These are phyloP conservation scores for Silene noctiflora DNA, from an alignment of 179 eudicot species.

Conservation along the genomic window DNA sequence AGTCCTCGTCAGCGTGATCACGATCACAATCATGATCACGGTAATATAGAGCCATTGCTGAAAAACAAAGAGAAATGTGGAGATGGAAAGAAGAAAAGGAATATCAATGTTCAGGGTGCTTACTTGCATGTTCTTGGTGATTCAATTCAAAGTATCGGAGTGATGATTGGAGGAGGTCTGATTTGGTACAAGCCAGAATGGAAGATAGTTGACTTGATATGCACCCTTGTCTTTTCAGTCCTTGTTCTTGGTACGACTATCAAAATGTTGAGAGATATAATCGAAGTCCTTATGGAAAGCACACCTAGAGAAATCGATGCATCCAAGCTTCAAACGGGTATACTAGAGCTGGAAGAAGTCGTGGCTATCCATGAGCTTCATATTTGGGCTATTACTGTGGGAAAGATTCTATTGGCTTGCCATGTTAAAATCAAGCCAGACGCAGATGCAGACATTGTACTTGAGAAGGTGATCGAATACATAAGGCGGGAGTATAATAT, in stretches of 20 bases:
- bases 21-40: conserved; percentile 29
- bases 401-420: conserved; percentile 80
- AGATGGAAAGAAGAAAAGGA: conserved; percentile 41
- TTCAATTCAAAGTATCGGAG: conserved; percentile 85
- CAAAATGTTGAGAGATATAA: conserved; percentile 70
- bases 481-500: conserved; percentile 77
- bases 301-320: conserved; percentile 95
- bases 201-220: conserved; percentile 79
- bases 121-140: conserved; percentile 93
- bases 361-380: conserved; percentile 88
- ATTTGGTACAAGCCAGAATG: conserved; percentile 89
- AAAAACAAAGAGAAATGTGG: conserved; percentile 22
- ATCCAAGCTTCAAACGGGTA: conserved; percentile 64
- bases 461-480: conserved; percentile 71
- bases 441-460: conserved; percentile 68
- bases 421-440: conserved; percentile 73
- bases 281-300: conserved; percentile 94
- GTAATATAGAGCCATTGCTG: conserved; percentile 47
- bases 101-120: conserved; percentile 90
- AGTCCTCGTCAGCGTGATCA: conserved; percentile 32
- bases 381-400: conserved; percentile 97
- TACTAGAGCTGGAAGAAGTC: conserved; percentile 80
- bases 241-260: conserved; percentile 75
- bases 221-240: conserved; percentile 75
- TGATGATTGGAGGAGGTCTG: conserved; percentile 86